Evolutionary conservation across 2,329 filamentous ascomycete genomes (phyloP).

Genomic region (Paraconiothyrium brasiliense): DNA sequence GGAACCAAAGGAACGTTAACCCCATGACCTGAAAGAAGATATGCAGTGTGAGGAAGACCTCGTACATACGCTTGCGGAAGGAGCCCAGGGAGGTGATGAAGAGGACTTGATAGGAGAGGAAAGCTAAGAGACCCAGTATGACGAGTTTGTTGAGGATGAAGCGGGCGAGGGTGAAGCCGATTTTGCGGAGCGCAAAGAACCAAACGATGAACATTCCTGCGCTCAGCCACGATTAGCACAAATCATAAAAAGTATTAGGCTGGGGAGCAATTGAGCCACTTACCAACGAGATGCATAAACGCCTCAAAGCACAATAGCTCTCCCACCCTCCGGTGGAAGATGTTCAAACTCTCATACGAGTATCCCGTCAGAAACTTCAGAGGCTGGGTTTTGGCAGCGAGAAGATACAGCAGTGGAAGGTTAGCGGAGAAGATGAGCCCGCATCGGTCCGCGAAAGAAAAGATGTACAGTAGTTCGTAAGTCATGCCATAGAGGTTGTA

Average conservation of each 20-base stretch:
- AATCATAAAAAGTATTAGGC: background rate
- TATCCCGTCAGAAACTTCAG: constrained; percentile 68
- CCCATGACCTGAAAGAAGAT: constrained; percentile 66
- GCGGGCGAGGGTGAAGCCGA: constrained; percentile 59
- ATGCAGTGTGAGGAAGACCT: constrained; percentile 69
- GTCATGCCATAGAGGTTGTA: constrained; percentile 65
- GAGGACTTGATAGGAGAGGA: constrained; percentile 67
- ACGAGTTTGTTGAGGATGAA: constrained; percentile 65
- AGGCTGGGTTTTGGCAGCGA: constrained; percentile 74
- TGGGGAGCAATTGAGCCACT: background rate
- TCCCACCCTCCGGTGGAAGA: constrained; percentile 71
- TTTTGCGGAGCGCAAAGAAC: constrained; percentile 61
- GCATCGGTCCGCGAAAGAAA: constrained; percentile 67
- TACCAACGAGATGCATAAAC: constrained; percentile 59
- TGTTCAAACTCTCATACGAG: constrained; percentile 73
- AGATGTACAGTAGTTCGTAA: constrained; percentile 59
- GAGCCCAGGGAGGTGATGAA: constrained; percentile 69
- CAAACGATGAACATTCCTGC: constrained; percentile 64
- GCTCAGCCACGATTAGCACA: background rate
- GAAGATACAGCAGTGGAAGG: constrained; percentile 66
- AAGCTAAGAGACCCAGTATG: constrained; percentile 64
- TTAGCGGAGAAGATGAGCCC: constrained; percentile 64
- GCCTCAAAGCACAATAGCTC: constrained; percentile 70
- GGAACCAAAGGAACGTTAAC: constrained; percentile 67
- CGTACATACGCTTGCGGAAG: constrained; percentile 69